phyloP scores from a whole-genome alignment of 371 early-diverging fungal species.

The Fennellomyces sp. region DNA sequence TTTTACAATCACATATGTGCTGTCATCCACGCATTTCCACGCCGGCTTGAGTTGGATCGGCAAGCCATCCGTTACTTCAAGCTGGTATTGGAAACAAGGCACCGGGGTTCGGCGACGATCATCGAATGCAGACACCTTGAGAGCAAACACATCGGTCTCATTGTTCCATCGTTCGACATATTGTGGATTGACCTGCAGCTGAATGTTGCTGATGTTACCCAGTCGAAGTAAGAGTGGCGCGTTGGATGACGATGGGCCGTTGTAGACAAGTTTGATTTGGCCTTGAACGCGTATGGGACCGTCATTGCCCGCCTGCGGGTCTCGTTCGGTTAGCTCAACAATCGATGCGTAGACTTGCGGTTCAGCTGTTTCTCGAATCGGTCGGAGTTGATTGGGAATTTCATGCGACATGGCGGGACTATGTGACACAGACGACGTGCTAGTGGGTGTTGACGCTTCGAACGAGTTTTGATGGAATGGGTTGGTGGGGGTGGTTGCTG shows the following conservation, averaged over 20 bases:
- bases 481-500: conserved; percentile 19
- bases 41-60: conserved; percentile 18
- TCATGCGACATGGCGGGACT: conserved; percentile 20
- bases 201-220: not conserved
- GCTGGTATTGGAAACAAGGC: conserved; percentile 16
- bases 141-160: conserved; percentile 12
- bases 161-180: conserved; percentile 18
- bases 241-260: conserved; percentile 12
- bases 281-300: conserved; percentile 7
- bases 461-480: conserved; percentile 24
- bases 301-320: not conserved
- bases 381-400: conserved; percentile 6
- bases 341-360: conserved; percentile 19
- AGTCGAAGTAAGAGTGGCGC: conserved; percentile 14
- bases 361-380: conserved; percentile 14
- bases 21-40: conserved; percentile 19
- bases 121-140: conserved; percentile 16
- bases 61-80: not conserved
- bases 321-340: conserved; percentile 11
- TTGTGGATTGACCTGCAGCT: conserved; percentile 10
- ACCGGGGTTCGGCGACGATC: conserved; percentile 15
- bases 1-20: conserved; percentile 17
- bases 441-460: conserved; percentile 20
- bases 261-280: conserved; percentile 18
- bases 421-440: conserved; percentile 11